Conservation (phyloP, 257 asterid species). For the Euphrasia confusa region DNA sequence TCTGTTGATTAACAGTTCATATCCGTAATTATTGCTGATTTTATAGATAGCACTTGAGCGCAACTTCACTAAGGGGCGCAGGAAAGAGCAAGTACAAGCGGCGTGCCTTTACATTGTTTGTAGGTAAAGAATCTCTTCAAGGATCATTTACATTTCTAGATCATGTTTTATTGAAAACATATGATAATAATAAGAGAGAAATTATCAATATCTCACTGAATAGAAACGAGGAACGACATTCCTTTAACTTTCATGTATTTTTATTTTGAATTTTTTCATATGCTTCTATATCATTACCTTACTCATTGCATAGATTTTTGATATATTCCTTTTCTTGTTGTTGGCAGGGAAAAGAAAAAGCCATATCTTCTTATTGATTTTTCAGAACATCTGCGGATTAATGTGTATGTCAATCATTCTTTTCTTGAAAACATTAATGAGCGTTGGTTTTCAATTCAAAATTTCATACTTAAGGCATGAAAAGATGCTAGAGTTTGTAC, state of each 20-base stretch:
- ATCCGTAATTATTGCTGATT: constrained; percentile 16
- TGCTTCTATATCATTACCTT: neutral
- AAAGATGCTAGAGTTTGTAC: constrained; percentile 13
- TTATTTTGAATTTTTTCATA: constrained; percentile 1
- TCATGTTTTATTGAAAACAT: neutral
- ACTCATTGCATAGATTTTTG: constrained; percentile 7
- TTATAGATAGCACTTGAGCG: constrained; percentile 67
- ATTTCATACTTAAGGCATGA: neutral
- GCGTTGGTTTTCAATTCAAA: neutral
- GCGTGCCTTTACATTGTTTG: constrained; percentile 83
- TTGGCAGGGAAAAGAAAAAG: constrained; percentile 62
- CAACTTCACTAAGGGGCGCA: constrained; percentile 80
- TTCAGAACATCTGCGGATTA: constrained; percentile 71
- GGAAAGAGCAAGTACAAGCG: constrained; percentile 78
- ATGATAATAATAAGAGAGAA: constrained; percentile 3
- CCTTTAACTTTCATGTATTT: constrained; percentile 8
- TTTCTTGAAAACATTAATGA: constrained; percentile 2
- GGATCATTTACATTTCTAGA: neutral
- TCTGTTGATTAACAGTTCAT: constrained; percentile 11
- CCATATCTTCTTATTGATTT: constrained; percentile 87
- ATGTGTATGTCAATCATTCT: constrained; percentile 49
- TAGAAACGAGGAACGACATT: neutral
- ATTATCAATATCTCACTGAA: neutral
- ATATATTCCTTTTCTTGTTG: constrained; percentile 17
- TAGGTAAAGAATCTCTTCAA: constrained; percentile 43